phyloP scores from a whole-genome alignment of 306 rosid genomes.

The Oxytropis ochrocephala region DNA sequence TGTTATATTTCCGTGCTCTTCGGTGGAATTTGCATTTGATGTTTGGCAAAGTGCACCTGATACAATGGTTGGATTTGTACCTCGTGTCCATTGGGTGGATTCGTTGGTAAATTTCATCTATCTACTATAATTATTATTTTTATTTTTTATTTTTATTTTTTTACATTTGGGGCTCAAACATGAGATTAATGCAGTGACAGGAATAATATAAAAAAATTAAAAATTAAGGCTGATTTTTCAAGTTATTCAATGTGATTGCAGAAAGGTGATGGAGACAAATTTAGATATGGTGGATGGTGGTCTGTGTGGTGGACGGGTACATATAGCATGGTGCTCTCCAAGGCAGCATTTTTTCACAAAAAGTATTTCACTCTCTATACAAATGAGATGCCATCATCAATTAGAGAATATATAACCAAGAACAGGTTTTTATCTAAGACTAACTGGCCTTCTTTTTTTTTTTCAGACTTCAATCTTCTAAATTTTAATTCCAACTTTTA shows the following conservation, averaged over 20 bases:
- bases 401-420: slow-evolving; percentile 59
- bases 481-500: background rate
- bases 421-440: slow-evolving; percentile 56
- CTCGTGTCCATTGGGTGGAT: slow-evolving; percentile 82
- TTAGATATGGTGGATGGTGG: slow-evolving; percentile 94
- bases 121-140: background rate
- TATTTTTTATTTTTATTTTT: too few species aligned
- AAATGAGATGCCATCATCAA: slow-evolving; percentile 78
- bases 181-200: background rate
- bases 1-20: slow-evolving; percentile 81
- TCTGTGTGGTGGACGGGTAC: slow-evolving; percentile 99
- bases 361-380: slow-evolving; percentile 76
- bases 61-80: slow-evolving; percentile 97
- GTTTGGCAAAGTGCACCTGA: slow-evolving; percentile 95
- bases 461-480: background rate
- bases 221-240: background rate
- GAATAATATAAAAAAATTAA: background rate
- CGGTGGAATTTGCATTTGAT: slow-evolving; percentile 80
- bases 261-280: slow-evolving; percentile 41
- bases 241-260: slow-evolving; percentile 34
- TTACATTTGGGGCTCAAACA: too few species aligned
- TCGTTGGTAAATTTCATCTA: slow-evolving; percentile 41
- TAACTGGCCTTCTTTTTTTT: background rate
- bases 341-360: slow-evolving; percentile 95
- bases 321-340: slow-evolving; percentile 94